These are phyloP conservation scores for Suhomyces maxii DNA, from an alignment of 1,139 yeast species.

Conservation along the genomic window DNA sequence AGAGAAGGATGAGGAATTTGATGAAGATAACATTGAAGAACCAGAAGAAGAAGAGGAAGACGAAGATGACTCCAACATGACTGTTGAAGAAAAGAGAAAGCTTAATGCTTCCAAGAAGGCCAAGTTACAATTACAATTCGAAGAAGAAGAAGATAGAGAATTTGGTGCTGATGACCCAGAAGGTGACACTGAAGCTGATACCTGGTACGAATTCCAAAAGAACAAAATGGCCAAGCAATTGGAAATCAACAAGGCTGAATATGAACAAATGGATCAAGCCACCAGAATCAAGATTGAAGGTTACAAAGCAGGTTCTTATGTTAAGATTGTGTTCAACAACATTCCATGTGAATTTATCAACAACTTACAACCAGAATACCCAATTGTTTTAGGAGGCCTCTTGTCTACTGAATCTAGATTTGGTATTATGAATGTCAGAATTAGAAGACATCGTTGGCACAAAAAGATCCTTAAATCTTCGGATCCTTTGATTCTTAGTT, in stretches of 20 bases:
- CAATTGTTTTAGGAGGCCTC: slow-evolving; percentile 88
- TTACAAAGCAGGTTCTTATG: slow-evolving; percentile 89
- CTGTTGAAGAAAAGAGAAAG: slow-evolving; percentile 70
- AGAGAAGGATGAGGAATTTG: slow-evolving; percentile 33
- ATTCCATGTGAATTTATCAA: slow-evolving; percentile 91
- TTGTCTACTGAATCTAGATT: slow-evolving; percentile 88
- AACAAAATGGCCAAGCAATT: slow-evolving; percentile 95
- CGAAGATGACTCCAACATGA: slow-evolving; percentile 41
- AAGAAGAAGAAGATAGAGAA: slow-evolving; percentile 84
- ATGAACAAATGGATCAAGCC: slow-evolving; percentile 69
- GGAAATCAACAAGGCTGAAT: slow-evolving; percentile 85
- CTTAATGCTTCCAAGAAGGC: slow-evolving; percentile 88
- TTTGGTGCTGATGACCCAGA: slow-evolving; percentile 73
- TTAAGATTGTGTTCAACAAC: slow-evolving; percentile 77
- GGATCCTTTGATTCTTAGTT: slow-evolving; percentile 89
- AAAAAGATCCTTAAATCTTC: slow-evolving; percentile 92
- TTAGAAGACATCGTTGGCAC: slow-evolving; percentile 99
- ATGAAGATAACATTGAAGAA: slow-evolving; percentile 33
- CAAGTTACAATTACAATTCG: slow-evolving; percentile 82
- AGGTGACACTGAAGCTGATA: slow-evolving; percentile 76
- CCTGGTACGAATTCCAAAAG: slow-evolving; percentile 97
- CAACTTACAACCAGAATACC: slow-evolving; percentile 80
- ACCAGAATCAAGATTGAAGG: slow-evolving; percentile 87
- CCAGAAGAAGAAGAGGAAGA: slow-evolving; percentile 33
- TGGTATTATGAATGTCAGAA: slow-evolving; percentile 89